A percentile compares a stretch with the other conserved stretches of the same genome.
Evolutionary conservation across 208 protist genomes (phyloP).

Genomic region (Strigomonas culicis): DNA sequence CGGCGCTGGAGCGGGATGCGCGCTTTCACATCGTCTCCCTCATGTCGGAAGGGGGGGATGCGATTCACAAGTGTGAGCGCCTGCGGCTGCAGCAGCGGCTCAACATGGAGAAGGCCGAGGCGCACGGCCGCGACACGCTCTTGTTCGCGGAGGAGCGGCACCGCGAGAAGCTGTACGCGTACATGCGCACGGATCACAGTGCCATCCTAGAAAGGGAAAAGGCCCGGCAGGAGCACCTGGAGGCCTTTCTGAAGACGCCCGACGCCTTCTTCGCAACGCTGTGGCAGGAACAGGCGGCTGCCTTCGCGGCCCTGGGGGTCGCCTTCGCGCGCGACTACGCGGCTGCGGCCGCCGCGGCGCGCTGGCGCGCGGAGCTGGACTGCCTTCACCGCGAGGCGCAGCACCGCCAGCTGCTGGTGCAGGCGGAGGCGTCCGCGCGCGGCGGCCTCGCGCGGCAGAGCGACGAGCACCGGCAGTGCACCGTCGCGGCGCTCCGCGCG

Average conservation of each 20-base stretch:
- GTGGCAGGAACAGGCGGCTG: slow-evolving; percentile 17
- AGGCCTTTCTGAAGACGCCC: slow-evolving; percentile 17
- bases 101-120: slow-evolving; percentile 13
- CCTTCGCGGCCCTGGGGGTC: slow-evolving; percentile 7
- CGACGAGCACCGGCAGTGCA: background rate
- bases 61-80: slow-evolving; percentile 24
- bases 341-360: slow-evolving; percentile 13
- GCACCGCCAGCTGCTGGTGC: slow-evolving; percentile 15
- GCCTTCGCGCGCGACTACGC: background rate
- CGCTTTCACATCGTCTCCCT: slow-evolving; percentile 34
- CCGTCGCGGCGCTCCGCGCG: no score
- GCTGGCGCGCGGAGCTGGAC: slow-evolving; percentile 17
- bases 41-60: slow-evolving; percentile 40
- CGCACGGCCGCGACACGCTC: slow-evolving; percentile 1
- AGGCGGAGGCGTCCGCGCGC: slow-evolving; percentile 29
- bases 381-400: slow-evolving; percentile 19
- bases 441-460: slow-evolving; percentile 9
- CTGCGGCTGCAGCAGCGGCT: slow-evolving; percentile 16
- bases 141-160: slow-evolving; percentile 19
- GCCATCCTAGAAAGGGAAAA: slow-evolving; percentile 1
- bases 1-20: slow-evolving; percentile 34
- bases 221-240: slow-evolving; percentile 15
- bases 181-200: slow-evolving; percentile 10
- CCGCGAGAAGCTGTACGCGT: slow-evolving; percentile 22
- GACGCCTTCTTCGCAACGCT: slow-evolving; percentile 10